Conservation (phyloP, 805 yeast genomes). For the Teunomyces pallodes region DNA sequence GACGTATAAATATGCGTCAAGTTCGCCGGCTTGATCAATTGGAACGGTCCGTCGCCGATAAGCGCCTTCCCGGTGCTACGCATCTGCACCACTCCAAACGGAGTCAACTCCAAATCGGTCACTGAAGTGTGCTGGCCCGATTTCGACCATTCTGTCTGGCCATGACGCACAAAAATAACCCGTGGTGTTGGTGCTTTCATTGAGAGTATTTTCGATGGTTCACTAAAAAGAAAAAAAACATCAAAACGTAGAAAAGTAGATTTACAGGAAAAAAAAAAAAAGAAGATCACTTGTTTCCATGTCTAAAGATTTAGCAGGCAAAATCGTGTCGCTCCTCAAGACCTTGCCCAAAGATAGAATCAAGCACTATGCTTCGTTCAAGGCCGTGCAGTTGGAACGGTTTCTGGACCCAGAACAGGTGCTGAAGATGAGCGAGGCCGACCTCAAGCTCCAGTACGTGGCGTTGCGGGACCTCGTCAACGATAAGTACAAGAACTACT, state of each 20-base stretch:
- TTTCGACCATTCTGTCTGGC: slow-evolving; percentile 95
- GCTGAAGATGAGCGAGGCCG: slow-evolving; percentile 43
- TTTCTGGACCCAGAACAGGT: slow-evolving; percentile 34
- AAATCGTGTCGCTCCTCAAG: slow-evolving; percentile 56
- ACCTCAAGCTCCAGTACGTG: slow-evolving; percentile 56
- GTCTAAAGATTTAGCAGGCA: slow-evolving; percentile 49
- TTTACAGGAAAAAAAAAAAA: too few species aligned
- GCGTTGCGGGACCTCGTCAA: slow-evolving; percentile 56
- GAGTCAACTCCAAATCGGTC: slow-evolving; percentile 79
- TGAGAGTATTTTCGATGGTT: neutral
- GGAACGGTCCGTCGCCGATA: slow-evolving; percentile 52
- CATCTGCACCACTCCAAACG: slow-evolving; percentile 76
- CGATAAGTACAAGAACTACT: slow-evolving; percentile 62
- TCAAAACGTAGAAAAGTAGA: too few species aligned
- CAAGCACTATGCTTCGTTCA: slow-evolving; percentile 67
- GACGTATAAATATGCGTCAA: slow-evolving; percentile 70
- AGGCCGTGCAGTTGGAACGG: slow-evolving; percentile 54
- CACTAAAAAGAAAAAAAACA: neutral
- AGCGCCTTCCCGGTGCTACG: slow-evolving; percentile 66
- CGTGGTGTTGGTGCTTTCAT: slow-evolving; percentile 48
- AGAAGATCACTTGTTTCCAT: slow-evolving; percentile 9
- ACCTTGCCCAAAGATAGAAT: slow-evolving; percentile 68
- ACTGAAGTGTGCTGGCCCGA: slow-evolving; percentile 87
- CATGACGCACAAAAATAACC: slow-evolving; percentile 73
- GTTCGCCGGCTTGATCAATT: slow-evolving; percentile 59